A percentile compares a stretch with the other conserved stretches of the same genome.
These are phyloP conservation scores for Tripterygium wilfordii DNA, from an alignment of 177 flowering plant species.

Conservation along the genomic window DNA sequence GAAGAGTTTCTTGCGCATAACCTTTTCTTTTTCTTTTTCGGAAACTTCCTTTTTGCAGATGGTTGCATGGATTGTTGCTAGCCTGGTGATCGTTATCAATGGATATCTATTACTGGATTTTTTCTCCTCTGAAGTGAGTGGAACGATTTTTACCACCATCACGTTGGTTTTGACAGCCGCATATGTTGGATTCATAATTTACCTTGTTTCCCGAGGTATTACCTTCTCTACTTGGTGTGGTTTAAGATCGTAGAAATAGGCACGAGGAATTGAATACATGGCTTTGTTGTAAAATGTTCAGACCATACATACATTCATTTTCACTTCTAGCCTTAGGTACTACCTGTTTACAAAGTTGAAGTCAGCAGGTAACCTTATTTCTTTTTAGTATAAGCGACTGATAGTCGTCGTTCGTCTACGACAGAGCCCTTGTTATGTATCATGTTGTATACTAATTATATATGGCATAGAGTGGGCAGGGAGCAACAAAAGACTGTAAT, in stretches of 20 bases:
- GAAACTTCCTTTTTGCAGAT: slow-evolving; percentile 16
- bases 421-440: no score
- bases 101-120: slow-evolving; percentile 44
- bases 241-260: slow-evolving; percentile 5
- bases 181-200: slow-evolving; percentile 34
- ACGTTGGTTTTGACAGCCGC: slow-evolving; percentile 26
- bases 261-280: slow-evolving; percentile 7
- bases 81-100: slow-evolving; percentile 39
- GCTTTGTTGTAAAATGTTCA: no score
- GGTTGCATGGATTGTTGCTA: slow-evolving; percentile 37
- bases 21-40: background rate
- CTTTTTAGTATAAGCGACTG: no score
- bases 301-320: no score
- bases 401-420: no score
- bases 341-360: no score
- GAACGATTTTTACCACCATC: slow-evolving; percentile 8
- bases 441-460: no score
- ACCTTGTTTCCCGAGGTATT: slow-evolving; percentile 30
- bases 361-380: no score
- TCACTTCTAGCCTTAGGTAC: no score
- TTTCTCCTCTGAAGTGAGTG: slow-evolving; percentile 36
- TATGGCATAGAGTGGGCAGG: no score
- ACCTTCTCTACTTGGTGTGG: slow-evolving; percentile 14
- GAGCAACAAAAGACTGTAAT: no score
- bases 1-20: background rate